Evolutionary conservation across 2,329 filamentous ascomycete species (phyloP).

Genomic region (Hypoxylon sp.): DNA sequence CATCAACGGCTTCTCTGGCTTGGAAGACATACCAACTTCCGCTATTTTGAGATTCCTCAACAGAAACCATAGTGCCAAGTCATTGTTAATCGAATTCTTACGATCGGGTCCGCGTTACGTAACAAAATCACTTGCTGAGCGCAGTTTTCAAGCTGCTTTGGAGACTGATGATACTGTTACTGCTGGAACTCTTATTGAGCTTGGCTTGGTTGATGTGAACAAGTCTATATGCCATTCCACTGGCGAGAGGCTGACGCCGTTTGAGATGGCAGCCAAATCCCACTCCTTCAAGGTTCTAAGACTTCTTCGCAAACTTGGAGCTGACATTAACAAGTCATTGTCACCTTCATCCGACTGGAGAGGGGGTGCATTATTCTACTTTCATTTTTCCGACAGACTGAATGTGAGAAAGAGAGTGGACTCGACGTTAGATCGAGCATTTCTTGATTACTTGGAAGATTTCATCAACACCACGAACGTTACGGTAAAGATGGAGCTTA

Average conservation of each 20-base stretch:
- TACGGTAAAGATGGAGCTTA: neutral
- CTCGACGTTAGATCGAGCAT: too few species aligned
- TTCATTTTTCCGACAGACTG: too few species aligned
- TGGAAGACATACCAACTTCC: conserved; percentile 3
- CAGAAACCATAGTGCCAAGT: neutral
- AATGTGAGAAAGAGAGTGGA: too few species aligned
- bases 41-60: conserved; percentile 12
- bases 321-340: conserved; percentile 16
- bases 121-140: conserved; percentile 21
- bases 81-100: conserved; percentile 4
- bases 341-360: too few species aligned
- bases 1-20: conserved; percentile 15
- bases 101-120: neutral
- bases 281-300: conserved; percentile 8
- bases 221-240: neutral
- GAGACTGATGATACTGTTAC: conserved; percentile 32
- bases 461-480: neutral
- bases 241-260: conserved; percentile 11
- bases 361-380: too few species aligned
- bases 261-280: conserved; percentile 1
- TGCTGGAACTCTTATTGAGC: conserved; percentile 6
- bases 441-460: too few species aligned
- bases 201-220: conserved; percentile 17
- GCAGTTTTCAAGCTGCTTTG: conserved; percentile 13
- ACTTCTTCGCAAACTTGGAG: conserved; percentile 3